Evolutionary conservation across 768 basidiomycete genomes (phyloP).

Genomic region (Cyathus striatus): DNA sequence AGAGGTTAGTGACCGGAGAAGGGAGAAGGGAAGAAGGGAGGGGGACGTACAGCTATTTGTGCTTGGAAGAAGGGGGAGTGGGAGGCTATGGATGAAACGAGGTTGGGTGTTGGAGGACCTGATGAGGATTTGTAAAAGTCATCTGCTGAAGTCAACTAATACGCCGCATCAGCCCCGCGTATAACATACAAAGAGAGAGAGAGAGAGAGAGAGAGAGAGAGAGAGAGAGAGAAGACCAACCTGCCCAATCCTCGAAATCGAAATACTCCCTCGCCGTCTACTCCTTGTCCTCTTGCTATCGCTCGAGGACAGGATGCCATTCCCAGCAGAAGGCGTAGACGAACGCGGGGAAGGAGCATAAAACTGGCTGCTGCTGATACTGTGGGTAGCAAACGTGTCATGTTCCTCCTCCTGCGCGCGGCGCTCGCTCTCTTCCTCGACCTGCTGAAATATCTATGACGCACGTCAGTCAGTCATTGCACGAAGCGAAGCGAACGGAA

Average conservation of each 20-base stretch:
- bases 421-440: constrained; percentile 53
- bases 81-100: constrained; percentile 32
- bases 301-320: too few species aligned
- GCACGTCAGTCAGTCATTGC: neutral
- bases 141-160: too few species aligned
- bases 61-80: constrained; percentile 43
- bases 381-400: constrained; percentile 7
- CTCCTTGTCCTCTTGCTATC: constrained; percentile 22
- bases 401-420: constrained; percentile 32
- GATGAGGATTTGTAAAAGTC: constrained; percentile 14
- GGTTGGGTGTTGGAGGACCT: constrained; percentile 25
- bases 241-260: constrained; percentile 58
- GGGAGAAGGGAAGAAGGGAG: neutral
- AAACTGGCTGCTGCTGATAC: constrained; percentile 16
- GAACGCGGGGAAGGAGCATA: too few species aligned
- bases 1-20: neutral
- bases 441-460: constrained; percentile 49
- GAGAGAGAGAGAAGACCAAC: constrained; percentile 22
- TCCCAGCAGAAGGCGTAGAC: too few species aligned
- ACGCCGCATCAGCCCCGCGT: too few species aligned
- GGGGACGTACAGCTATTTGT: constrained; percentile 32
- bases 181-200: neutral
- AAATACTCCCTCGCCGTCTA: constrained; percentile 46
- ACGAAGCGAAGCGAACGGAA: neutral
- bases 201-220: constrained; percentile 12